phyloP scores from a whole-genome alignment of 2,329 filamentous ascomycete species.

The Neofusicoccum sp. region DNA sequence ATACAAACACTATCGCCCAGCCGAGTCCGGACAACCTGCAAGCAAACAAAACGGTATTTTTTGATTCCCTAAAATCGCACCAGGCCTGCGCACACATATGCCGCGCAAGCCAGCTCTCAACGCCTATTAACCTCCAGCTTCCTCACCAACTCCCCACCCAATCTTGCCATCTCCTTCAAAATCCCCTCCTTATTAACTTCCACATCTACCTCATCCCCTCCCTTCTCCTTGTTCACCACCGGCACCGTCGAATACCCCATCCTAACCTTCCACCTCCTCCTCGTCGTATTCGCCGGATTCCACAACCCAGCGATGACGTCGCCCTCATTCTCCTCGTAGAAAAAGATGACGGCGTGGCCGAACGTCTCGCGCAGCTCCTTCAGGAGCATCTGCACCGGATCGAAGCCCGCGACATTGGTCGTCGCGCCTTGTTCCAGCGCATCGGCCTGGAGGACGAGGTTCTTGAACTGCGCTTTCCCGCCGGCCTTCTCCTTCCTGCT shows the following conservation, averaged over 20 bases:
- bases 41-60: no score
- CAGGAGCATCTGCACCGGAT: constrained; percentile 64
- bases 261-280: constrained; percentile 67
- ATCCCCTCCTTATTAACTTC: constrained; percentile 67
- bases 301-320: constrained; percentile 63
- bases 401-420: constrained; percentile 52
- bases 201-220: constrained; percentile 48
- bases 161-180: constrained; percentile 67
- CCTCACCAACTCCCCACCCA: constrained; percentile 59
- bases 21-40: no score
- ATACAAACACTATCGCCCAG: no score
- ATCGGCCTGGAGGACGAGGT: constrained; percentile 64
- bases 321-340: constrained; percentile 64
- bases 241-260: constrained; percentile 67
- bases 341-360: constrained; percentile 71
- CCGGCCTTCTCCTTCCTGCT: constrained; percentile 29
- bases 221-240: constrained; percentile 27
- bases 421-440: constrained; percentile 25
- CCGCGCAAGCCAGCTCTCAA: neutral
- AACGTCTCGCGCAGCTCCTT: constrained; percentile 67
- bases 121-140: constrained; percentile 17
- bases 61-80: no score
- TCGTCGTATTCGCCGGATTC: constrained; percentile 54
- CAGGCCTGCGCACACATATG: no score
- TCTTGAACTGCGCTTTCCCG: constrained; percentile 66